Evolutionary conservation across 2,329 filamentous ascomycete species (phyloP).

Genomic region (Aspergillus udagawae): DNA sequence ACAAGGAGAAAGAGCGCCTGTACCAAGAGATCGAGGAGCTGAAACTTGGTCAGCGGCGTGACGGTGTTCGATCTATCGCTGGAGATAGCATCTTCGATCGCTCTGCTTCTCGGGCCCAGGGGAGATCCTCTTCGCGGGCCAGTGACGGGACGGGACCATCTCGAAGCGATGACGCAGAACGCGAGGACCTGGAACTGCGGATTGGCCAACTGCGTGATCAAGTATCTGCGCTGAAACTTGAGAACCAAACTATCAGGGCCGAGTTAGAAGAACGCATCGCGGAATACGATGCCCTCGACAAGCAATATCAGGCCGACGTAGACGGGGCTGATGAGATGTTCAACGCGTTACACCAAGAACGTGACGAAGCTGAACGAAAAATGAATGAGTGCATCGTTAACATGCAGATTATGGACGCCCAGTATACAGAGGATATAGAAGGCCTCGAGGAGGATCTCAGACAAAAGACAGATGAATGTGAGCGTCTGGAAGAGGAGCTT

Average conservation of each 20-base stretch:
- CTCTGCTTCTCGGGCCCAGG: conserved; percentile 80
- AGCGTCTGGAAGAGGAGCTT: conserved; percentile 67
- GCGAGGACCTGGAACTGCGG: conserved; percentile 80
- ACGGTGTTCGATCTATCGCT: conserved; percentile 54
- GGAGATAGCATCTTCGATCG: conserved; percentile 90
- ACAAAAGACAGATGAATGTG: conserved; percentile 65
- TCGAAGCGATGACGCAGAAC: conserved; percentile 66
- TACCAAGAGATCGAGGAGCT: conserved; percentile 97
- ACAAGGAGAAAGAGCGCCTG: conserved; percentile 88
- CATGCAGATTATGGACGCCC: conserved; percentile 50
- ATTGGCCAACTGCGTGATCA: conserved; percentile 81
- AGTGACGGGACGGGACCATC: conserved; percentile 67
- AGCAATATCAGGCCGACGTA: conserved; percentile 73
- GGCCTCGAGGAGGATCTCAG: conserved; percentile 62
- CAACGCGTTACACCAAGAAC: conserved; percentile 72
- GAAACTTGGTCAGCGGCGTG: conserved; percentile 79
- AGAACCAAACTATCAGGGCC: conserved; percentile 82
- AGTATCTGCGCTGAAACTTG: conserved; percentile 77
- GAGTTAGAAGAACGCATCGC: conserved; percentile 75
- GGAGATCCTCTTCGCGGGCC: conserved; percentile 68
- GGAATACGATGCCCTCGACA: conserved; percentile 72
- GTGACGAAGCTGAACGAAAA: conserved; percentile 77
- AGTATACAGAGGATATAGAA: conserved; percentile 58
- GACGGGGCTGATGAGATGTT: conserved; percentile 76
- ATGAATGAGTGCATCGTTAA: conserved; percentile 60